These are phyloP conservation scores for Aechmea fasciata DNA, from an alignment of 176 grass and related monocot species.

Conservation along the genomic window DNA sequence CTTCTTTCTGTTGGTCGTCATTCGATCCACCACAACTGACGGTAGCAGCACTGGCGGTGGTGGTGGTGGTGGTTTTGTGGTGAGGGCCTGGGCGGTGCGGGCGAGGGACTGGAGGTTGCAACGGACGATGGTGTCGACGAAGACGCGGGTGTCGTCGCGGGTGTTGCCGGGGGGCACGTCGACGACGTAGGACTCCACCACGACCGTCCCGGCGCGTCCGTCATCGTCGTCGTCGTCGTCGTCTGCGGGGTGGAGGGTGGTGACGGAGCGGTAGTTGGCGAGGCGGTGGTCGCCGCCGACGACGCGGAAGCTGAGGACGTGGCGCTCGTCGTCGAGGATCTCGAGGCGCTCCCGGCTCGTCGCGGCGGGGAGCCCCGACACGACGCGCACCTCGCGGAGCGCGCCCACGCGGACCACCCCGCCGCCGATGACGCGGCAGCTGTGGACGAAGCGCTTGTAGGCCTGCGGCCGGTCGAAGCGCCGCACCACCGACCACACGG, in stretches of 20 bases:
- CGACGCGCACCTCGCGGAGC: slow-evolving; percentile 49
- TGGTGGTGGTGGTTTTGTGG: neutral
- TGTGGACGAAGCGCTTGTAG: slow-evolving; percentile 79
- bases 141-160: slow-evolving; percentile 47
- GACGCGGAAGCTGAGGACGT: slow-evolving; percentile 72
- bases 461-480: slow-evolving; percentile 73
- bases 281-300: slow-evolving; percentile 79
- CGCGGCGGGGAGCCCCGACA: slow-evolving; percentile 53
- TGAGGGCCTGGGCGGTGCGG: slow-evolving; percentile 31
- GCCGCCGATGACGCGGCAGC: slow-evolving; percentile 62
- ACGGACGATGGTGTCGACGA: slow-evolving; percentile 72
- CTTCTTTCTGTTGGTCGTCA: neutral
- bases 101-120: slow-evolving; percentile 70
- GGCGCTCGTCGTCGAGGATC: slow-evolving; percentile 63
- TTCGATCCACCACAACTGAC: no score
- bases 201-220: slow-evolving; percentile 20
- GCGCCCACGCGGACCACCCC: slow-evolving; percentile 45
- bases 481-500: slow-evolving; percentile 84
- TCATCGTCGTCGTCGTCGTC: neutral
- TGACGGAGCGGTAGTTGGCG: slow-evolving; percentile 78
- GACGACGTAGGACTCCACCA: slow-evolving; percentile 87
- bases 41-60: slow-evolving; percentile 1
- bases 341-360: slow-evolving; percentile 68
- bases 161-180: slow-evolving; percentile 83
- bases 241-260: slow-evolving; percentile 44